Conservation (phyloP, 2,329 filamentous ascomycete genomes). For the Cryoendolithus antarcticus region DNA sequence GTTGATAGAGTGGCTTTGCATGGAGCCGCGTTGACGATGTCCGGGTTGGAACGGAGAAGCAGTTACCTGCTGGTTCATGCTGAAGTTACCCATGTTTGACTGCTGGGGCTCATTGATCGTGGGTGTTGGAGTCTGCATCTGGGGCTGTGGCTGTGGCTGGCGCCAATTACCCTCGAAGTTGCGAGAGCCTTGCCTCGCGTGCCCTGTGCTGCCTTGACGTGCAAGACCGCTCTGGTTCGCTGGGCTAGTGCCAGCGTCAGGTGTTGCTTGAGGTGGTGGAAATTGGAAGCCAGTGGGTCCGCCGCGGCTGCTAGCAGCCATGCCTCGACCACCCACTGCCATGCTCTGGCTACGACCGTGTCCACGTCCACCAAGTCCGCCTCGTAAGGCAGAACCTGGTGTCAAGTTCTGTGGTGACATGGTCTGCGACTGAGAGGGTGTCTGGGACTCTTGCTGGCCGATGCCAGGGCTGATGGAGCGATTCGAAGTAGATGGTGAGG, state of each 20-base stretch:
- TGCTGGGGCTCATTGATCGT: conserved; percentile 35
- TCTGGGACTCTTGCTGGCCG: conserved; percentile 8
- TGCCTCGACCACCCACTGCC: conserved; percentile 60
- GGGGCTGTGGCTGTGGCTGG: conserved; percentile 37
- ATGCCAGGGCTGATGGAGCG: conserved; percentile 46
- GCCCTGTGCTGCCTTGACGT: conserved; percentile 61
- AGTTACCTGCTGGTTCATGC: conserved; percentile 58
- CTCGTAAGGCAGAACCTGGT: conserved; percentile 18
- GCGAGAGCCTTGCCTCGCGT: conserved; percentile 70
- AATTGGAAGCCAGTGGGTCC: conserved; percentile 60
- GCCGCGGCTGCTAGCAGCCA: conserved; percentile 44
- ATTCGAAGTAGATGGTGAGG: conserved; percentile 34
- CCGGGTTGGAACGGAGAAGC: conserved; percentile 76
- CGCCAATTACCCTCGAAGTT: conserved; percentile 99
- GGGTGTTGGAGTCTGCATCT: conserved; percentile 22
- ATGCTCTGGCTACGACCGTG: conserved; percentile 79
- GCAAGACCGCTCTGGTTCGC: conserved; percentile 50
- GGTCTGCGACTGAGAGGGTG: background rate
- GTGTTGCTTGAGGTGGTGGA: conserved; percentile 35
- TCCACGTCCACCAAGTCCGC: conserved; percentile 29
- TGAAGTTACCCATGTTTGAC: conserved; percentile 48
- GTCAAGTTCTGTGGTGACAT: too few relatives aligned
- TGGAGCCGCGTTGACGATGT: conserved; percentile 72
- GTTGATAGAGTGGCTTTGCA: conserved; percentile 70
- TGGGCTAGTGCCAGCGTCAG: conserved; percentile 32